These are phyloP conservation scores for Amniculicola lignicola DNA, from an alignment of 495 filamentous ascomycete species.

Conservation along the genomic window DNA sequence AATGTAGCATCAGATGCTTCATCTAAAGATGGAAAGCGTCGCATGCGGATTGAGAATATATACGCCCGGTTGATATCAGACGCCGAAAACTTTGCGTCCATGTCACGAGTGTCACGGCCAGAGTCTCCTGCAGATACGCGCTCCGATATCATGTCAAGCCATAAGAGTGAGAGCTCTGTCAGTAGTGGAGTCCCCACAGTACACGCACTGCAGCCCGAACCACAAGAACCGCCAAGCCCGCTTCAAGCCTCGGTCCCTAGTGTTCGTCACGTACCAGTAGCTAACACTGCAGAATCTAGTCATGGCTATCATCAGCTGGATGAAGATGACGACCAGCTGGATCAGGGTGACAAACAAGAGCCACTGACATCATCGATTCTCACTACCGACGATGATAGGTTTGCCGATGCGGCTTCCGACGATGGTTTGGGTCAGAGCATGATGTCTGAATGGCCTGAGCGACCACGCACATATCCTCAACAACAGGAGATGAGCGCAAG, in stretches of 20 bases:
- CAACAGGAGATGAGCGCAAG: conserved; percentile 12
- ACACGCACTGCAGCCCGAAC: no score
- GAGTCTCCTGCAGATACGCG: conserved; percentile 28
- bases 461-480: conserved; percentile 7
- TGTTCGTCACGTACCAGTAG: no score
- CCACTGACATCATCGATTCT: conserved; percentile 19
- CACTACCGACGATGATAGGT: conserved; percentile 31
- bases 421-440: conserved; percentile 24
- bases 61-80: conserved; percentile 32
- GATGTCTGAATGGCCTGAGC: not conserved
- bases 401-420: conserved; percentile 32
- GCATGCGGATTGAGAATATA: conserved; percentile 28
- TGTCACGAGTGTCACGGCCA: conserved; percentile 22
- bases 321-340: no score
- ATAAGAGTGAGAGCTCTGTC: conserved; percentile 5
- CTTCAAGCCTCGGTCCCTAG: no score
- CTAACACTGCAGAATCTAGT: no score
- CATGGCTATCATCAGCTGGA: no score
- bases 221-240: no score
- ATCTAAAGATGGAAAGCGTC: conserved; percentile 21
- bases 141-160: conserved; percentile 20
- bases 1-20: not conserved
- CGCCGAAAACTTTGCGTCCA: conserved; percentile 25
- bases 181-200: no score
- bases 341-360: no score